These are phyloP conservation scores for Vigna radiata DNA, from an alignment of 306 rosid genomes.

Conservation along the genomic window DNA sequence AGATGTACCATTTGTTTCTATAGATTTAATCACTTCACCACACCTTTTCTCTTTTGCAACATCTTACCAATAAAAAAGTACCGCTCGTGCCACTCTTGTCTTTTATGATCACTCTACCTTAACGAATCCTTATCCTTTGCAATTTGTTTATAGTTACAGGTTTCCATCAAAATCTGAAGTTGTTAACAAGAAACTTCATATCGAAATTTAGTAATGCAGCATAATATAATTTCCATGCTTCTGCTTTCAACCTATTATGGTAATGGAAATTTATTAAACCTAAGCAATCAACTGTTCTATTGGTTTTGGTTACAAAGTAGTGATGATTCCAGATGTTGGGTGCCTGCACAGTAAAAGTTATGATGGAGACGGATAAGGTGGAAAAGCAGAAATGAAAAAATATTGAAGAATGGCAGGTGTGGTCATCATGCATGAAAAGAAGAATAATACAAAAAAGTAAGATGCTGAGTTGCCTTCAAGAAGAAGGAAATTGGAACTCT, in stretches of 20 bases:
- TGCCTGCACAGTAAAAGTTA: neutral
- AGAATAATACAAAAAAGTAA: neutral
- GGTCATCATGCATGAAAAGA: constrained; percentile 32
- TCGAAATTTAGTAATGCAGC: neutral
- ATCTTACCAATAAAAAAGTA: neutral
- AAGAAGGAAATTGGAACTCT: constrained; percentile 40
- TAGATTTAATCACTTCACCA: neutral
- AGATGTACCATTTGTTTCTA: no score
- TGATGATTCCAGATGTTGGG: neutral
- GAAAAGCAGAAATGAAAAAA: neutral
- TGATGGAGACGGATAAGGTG: constrained; percentile 18
- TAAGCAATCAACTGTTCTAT: neutral
- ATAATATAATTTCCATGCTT: neutral
- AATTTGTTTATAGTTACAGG: neutral
- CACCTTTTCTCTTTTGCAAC: neutral
- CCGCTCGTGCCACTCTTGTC: neutral
- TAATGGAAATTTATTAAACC: neutral
- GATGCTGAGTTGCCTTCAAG: constrained; percentile 38
- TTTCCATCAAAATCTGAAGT: neutral
- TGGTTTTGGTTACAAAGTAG: neutral
- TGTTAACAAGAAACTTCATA: neutral
- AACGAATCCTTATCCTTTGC: neutral
- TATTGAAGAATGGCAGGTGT: constrained; percentile 29
- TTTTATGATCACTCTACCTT: neutral
- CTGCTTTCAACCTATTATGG: neutral